A percentile compares a stretch with the other conserved stretches of the same genome.
Evolutionary conservation across 1,284 basidiomycete species (phyloP).

Genomic region (Ustilago sp.): DNA sequence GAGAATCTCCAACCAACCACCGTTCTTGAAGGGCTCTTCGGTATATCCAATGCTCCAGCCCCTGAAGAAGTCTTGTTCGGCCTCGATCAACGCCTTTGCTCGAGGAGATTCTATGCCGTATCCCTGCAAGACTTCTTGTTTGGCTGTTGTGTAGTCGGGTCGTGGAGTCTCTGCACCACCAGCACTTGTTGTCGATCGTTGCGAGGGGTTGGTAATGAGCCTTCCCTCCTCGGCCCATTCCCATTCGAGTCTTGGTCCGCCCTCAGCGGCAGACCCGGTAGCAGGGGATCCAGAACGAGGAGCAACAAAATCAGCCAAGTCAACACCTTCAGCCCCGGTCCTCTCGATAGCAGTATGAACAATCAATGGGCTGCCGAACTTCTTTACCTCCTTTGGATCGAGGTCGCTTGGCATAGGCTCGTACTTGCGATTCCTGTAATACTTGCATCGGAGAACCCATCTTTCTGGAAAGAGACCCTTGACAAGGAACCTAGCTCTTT

Average conservation of each 20-base stretch:
- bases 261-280: background rate
- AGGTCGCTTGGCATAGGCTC: slow-evolving; percentile 47
- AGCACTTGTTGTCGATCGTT: background rate
- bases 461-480: slow-evolving; percentile 48
- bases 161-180: slow-evolving; percentile 2
- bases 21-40: slow-evolving; percentile 42
- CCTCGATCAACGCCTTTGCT: slow-evolving; percentile 30
- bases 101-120: slow-evolving; percentile 33
- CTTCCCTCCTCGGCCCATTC: slow-evolving; percentile 44
- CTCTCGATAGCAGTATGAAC: slow-evolving; percentile 36
- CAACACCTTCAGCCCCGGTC: slow-evolving; percentile 28
- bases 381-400: slow-evolving; percentile 24
- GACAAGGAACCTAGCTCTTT: slow-evolving; percentile 40
- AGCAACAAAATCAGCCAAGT: slow-evolving; percentile 19
- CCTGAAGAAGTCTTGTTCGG: slow-evolving; percentile 43
- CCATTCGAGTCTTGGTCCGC: slow-evolving; percentile 23
- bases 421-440: slow-evolving; percentile 34
- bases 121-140: slow-evolving; percentile 26
- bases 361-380: slow-evolving; percentile 33
- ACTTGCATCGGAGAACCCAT: slow-evolving; percentile 31
- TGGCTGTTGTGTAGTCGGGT: slow-evolving; percentile 25
- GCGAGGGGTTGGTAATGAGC: background rate
- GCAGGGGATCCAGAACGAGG: background rate
- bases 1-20: slow-evolving; percentile 29
- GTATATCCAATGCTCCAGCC: slow-evolving; percentile 51